Conservation (phyloP, 306 rosid species). For the Cercis canadensis region DNA sequence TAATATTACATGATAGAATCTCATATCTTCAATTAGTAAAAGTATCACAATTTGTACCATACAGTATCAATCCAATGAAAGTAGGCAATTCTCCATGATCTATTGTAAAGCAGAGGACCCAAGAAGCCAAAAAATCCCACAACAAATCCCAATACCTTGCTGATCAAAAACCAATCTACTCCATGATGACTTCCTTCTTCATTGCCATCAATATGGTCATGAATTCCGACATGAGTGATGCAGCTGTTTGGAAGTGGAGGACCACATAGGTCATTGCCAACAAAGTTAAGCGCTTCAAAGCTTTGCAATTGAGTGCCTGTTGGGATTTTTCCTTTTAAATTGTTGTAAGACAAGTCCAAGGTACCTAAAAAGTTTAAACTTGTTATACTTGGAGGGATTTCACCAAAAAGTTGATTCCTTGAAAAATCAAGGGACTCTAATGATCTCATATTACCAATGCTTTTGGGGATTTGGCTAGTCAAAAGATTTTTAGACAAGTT, state of each 20-base stretch:
- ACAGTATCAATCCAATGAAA: constrained; percentile 50
- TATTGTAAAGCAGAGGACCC: too few relatives aligned
- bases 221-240: not conserved
- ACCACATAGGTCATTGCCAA: constrained; percentile 24
- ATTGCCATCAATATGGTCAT: not conserved
- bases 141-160: not conserved
- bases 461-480: constrained; percentile 13
- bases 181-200: not conserved
- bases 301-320: constrained; percentile 32
- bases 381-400: constrained; percentile 25
- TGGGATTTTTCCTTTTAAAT: constrained; percentile 22
- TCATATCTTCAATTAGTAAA: not conserved
- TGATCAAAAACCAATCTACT: not conserved
- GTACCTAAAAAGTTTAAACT: constrained; percentile 7
- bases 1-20: too few relatives aligned
- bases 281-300: constrained; percentile 15
- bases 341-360: constrained; percentile 29
- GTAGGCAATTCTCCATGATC: constrained; percentile 41
- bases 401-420: constrained; percentile 23
- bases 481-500: constrained; percentile 30
- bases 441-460: constrained; percentile 16
- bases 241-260: not conserved
- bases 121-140: not conserved
- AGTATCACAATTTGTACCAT: not conserved
- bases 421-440: constrained; percentile 31